These are phyloP conservation scores for Phellinidium pouzarii DNA, from an alignment of 1,284 basidiomycete genomes.

Conservation along the genomic window DNA sequence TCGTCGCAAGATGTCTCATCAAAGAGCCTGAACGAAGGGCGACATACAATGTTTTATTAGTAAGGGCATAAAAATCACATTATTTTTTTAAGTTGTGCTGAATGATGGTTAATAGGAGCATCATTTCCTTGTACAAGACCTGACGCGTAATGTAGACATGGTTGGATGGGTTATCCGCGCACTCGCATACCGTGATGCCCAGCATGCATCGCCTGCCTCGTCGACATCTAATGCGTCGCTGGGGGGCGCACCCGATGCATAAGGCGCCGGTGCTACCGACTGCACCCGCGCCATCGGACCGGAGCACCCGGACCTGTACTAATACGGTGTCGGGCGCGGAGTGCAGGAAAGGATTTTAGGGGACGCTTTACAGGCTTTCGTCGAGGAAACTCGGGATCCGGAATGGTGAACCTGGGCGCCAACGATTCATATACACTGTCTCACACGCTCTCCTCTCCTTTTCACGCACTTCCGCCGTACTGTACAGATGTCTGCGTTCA, in stretches of 20 bases:
- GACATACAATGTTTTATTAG: slow-evolving; percentile 80
- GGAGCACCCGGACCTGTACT: background rate
- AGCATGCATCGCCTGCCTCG: slow-evolving; percentile 6
- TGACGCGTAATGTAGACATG: slow-evolving; percentile 70
- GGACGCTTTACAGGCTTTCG: too few species aligned
- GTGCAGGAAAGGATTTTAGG: background rate
- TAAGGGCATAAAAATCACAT: too few species aligned
- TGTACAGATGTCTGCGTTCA: too few species aligned
- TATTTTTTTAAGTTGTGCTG: too few species aligned
- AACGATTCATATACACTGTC: too few species aligned
- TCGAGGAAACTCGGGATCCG: too few species aligned
- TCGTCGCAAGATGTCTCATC: slow-evolving; percentile 57
- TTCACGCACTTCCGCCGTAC: too few species aligned
- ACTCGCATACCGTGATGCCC: slow-evolving; percentile 37
- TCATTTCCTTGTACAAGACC: slow-evolving; percentile 57
- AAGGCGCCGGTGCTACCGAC: background rate
- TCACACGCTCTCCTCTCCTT: too few species aligned
- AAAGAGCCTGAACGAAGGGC: slow-evolving; percentile 77
- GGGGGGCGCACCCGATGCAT: background rate
- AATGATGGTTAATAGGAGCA: slow-evolving; percentile 55
- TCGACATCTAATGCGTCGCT: background rate
- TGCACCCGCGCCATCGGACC: background rate
- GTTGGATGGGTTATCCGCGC: slow-evolving; percentile 70
- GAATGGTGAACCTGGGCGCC: too few species aligned
- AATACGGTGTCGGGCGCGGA: background rate